Evolutionary conservation across 2,329 filamentous ascomycete species (phyloP).

Genomic region (Cadophora malorum): DNA sequence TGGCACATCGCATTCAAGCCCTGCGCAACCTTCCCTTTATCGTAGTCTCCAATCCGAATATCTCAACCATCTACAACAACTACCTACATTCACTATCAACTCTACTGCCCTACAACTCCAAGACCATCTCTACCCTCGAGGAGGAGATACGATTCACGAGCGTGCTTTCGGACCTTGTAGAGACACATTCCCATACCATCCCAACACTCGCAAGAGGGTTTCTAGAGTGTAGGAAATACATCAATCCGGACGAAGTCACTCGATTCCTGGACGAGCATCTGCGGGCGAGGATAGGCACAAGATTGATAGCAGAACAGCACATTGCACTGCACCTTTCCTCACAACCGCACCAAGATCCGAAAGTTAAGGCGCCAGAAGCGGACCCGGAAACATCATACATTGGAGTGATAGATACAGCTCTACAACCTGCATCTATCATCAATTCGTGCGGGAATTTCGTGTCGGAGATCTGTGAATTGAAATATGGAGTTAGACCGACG

Average conservation of each 20-base stretch:
- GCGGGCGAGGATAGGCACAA: slow-evolving; percentile 89
- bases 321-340: slow-evolving; percentile 83
- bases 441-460: slow-evolving; percentile 89
- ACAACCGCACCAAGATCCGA: slow-evolving; percentile 71
- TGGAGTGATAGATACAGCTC: slow-evolving; percentile 90
- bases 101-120: slow-evolving; percentile 74
- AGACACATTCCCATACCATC: slow-evolving; percentile 94
- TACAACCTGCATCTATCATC: slow-evolving; percentile 82
- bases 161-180: slow-evolving; percentile 92
- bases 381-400: slow-evolving; percentile 72
- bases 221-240: slow-evolving; percentile 90
- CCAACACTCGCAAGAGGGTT: slow-evolving; percentile 91
- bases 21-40: slow-evolving; percentile 95
- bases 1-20: slow-evolving; percentile 92
- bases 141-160: slow-evolving; percentile 93
- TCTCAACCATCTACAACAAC: slow-evolving; percentile 93
- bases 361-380: slow-evolving; percentile 56
- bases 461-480: slow-evolving; percentile 94
- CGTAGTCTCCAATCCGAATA: slow-evolving; percentile 96
- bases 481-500: slow-evolving; percentile 86
- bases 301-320: slow-evolving; percentile 95
- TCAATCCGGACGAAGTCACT: slow-evolving; percentile 82
- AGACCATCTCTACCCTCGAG: slow-evolving; percentile 73
- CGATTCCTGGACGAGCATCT: slow-evolving; percentile 92
- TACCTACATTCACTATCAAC: slow-evolving; percentile 94